These are phyloP conservation scores for Candida tibetensis DNA, from an alignment of 805 yeast species.

Conservation along the genomic window DNA sequence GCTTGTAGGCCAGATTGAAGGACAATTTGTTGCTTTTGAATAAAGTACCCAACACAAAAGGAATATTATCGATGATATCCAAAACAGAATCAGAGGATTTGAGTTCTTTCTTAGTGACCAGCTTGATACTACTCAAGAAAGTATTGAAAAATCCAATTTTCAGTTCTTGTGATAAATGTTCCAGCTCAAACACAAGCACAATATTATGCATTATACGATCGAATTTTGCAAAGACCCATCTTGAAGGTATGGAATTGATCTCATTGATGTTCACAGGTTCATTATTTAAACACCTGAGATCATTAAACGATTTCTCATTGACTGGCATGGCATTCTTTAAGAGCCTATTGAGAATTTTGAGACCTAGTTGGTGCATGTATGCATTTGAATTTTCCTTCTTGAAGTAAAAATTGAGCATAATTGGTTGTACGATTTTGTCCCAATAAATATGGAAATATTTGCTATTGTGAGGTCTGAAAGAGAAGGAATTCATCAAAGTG, in stretches of 20 bases:
- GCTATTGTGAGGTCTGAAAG: slow-evolving; percentile 13
- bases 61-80: slow-evolving; percentile 33
- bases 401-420: slow-evolving; percentile 33
- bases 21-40: slow-evolving; percentile 16
- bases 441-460: slow-evolving; percentile 33
- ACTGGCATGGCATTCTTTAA: slow-evolving; percentile 19
- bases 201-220: slow-evolving; percentile 29
- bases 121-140: slow-evolving; percentile 26
- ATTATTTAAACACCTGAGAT: slow-evolving; percentile 30
- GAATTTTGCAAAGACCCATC: slow-evolving; percentile 34
- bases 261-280: slow-evolving; percentile 31
- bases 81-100: slow-evolving; percentile 27
- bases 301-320: slow-evolving; percentile 22
- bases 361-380: slow-evolving; percentile 30
- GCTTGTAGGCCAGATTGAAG: slow-evolving; percentile 20
- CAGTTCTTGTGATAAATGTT: slow-evolving; percentile 18
- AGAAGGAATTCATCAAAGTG: slow-evolving; percentile 20
- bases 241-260: slow-evolving; percentile 27
- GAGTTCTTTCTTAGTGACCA: slow-evolving; percentile 29
- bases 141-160: slow-evolving; percentile 22
- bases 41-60: slow-evolving; percentile 21
- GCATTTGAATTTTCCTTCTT: slow-evolving; percentile 20
- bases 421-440: slow-evolving; percentile 36
- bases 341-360: slow-evolving; percentile 22
- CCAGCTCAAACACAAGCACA: slow-evolving; percentile 22